Conservation (phyloP, 2,329 filamentous ascomycete species). For the Orbilia brochopaga region DNA sequence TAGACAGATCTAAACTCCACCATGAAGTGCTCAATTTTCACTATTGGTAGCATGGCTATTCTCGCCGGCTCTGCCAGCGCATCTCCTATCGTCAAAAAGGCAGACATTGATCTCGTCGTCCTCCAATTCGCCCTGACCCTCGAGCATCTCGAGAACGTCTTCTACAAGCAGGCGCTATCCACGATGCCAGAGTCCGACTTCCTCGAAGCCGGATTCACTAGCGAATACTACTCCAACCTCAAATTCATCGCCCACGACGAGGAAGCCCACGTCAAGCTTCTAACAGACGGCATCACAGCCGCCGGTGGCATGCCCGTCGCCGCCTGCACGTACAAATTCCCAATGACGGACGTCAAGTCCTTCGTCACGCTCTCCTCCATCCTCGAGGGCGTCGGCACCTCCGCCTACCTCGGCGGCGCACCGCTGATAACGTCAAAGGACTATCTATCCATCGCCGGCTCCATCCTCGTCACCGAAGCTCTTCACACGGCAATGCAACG, state of each 20-base stretch:
- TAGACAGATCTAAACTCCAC: neutral
- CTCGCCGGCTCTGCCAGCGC: constrained; percentile 18
- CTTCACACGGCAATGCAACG: constrained; percentile 70
- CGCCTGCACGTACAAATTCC: constrained; percentile 66
- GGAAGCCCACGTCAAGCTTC: constrained; percentile 65
- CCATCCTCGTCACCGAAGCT: constrained; percentile 70
- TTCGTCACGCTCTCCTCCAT: constrained; percentile 65
- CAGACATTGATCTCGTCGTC: constrained; percentile 24
- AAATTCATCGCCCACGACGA: constrained; percentile 66
- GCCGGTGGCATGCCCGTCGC: constrained; percentile 63
- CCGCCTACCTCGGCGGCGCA: constrained; percentile 69
- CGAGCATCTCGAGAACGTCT: constrained; percentile 67
- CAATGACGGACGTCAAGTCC: constrained; percentile 60
- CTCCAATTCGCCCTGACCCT: constrained; percentile 21
- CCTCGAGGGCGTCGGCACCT: constrained; percentile 67
- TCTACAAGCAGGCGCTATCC: constrained; percentile 67
- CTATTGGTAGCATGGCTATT: constrained; percentile 17
- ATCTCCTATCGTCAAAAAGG: constrained; percentile 35
- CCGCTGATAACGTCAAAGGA: constrained; percentile 65
- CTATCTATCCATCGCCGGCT: constrained; percentile 68
- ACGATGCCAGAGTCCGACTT: constrained; percentile 66
- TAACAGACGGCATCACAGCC: constrained; percentile 60
- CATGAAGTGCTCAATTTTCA: constrained; percentile 49
- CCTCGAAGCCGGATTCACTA: constrained; percentile 62
- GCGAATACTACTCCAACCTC: constrained; percentile 66